Percentiles rank a stretch among this genome's conserved stretches.
phyloP scores from a whole-genome alignment of 306 rosid species.

The Lotus japonicus region DNA sequence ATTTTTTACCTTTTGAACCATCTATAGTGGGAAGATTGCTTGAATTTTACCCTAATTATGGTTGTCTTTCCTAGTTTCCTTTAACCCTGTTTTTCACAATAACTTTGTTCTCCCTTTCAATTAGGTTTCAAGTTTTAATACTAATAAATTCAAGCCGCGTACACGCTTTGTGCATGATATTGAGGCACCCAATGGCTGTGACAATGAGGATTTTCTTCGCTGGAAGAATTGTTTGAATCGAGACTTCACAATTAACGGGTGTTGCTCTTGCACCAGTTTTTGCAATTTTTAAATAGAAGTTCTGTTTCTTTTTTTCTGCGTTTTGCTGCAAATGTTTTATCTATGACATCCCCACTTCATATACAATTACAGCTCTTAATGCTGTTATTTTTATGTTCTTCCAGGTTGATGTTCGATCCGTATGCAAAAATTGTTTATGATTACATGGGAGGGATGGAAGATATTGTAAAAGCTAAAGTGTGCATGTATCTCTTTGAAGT shows the following conservation, averaged over 20 bases:
- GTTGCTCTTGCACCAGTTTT: slow-evolving; percentile 23
- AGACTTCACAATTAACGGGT: slow-evolving; percentile 95
- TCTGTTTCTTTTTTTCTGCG: background rate
- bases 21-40: background rate
- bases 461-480: slow-evolving; percentile 62
- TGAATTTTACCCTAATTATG: background rate
- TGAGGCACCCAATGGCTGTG: slow-evolving; percentile 40
- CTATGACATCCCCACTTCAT: slow-evolving; percentile 7
- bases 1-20: background rate
- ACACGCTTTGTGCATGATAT: slow-evolving; percentile 16
- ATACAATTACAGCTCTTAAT: slow-evolving; percentile 11
- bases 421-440: slow-evolving; percentile 58
- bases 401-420: slow-evolving; percentile 88
- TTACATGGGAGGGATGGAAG: slow-evolving; percentile 85
- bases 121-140: slow-evolving; percentile 91
- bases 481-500: slow-evolving; percentile 36
- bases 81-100: slow-evolving; percentile 9
- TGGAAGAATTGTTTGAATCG: slow-evolving; percentile 79
- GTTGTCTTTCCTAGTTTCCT: too few species aligned
- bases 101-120: slow-evolving; percentile 13
- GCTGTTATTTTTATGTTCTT: slow-evolving; percentile 15
- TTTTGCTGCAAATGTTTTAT: slow-evolving; percentile 3
- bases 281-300: slow-evolving; percentile 18
- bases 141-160: slow-evolving; percentile 25
- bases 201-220: slow-evolving; percentile 65